Conservation (phyloP, 805 yeast species). For the Suhomyces faveliae region DNA sequence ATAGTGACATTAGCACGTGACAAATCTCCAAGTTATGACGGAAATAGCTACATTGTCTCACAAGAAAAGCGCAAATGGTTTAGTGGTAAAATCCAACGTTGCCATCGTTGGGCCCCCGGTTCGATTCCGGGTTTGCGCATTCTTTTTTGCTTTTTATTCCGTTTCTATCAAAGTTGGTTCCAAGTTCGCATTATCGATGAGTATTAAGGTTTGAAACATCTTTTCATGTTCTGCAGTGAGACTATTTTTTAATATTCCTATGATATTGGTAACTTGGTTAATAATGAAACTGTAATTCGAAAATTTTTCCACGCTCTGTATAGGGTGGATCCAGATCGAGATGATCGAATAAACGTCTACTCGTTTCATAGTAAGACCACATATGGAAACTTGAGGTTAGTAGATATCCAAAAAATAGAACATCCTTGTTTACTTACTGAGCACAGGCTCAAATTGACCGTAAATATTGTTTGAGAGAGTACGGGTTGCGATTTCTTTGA, state of each 20-base stretch:
- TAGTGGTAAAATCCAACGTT: slow-evolving; percentile 7
- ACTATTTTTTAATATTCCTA: background rate
- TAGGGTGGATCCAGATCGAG: slow-evolving; percentile 5
- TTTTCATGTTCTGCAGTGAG: background rate
- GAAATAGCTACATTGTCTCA: no score
- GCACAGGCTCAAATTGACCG: background rate
- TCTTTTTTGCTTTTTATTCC: background rate
- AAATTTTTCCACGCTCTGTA: background rate
- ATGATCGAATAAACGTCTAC: background rate
- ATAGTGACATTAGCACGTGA: background rate
- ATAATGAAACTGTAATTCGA: background rate
- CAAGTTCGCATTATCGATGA: slow-evolving; percentile 3
- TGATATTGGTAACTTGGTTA: background rate
- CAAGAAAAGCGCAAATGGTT: slow-evolving; percentile 3
- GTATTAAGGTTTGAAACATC: background rate
- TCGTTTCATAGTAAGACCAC: slow-evolving; percentile 9
- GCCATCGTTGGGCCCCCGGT: slow-evolving; percentile 8
- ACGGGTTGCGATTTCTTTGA: slow-evolving; percentile 3
- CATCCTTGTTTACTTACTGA: background rate
- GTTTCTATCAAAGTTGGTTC: slow-evolving; percentile 1
- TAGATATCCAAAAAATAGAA: background rate
- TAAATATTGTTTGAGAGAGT: slow-evolving; percentile 8
- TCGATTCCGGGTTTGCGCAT: slow-evolving; percentile 6
- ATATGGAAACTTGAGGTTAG: slow-evolving; percentile 8
- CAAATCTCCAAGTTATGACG: no score